These are phyloP conservation scores for Cladosporium sp. DNA, from an alignment of 2,329 filamentous ascomycete species.

Conservation along the genomic window DNA sequence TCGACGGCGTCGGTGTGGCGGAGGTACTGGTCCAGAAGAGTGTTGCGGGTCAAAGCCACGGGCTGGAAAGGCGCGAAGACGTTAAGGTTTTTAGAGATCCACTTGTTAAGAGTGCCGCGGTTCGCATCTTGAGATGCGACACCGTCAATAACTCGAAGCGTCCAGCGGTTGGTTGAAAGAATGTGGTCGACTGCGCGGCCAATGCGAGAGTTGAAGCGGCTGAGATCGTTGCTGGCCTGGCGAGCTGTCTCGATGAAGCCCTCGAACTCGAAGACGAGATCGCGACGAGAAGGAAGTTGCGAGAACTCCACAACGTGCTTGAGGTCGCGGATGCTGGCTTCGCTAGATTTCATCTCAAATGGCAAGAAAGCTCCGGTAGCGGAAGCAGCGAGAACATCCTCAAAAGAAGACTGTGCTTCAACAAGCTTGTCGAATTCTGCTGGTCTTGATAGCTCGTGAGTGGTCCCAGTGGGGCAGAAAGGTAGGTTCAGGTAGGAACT, in stretches of 20 bases:
- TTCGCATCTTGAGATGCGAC: conserved; percentile 50
- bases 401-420: conserved; percentile 72
- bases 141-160: conserved; percentile 65
- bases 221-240: conserved; percentile 65
- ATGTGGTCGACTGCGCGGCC: conserved; percentile 73
- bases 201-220: conserved; percentile 74
- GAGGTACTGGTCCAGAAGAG: conserved; percentile 72
- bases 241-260: conserved; percentile 71
- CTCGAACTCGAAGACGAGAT: conserved; percentile 74
- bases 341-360: conserved; percentile 75
- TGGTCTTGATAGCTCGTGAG: conserved; percentile 31
- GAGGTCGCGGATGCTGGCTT: conserved; percentile 72
- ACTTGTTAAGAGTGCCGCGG: conserved; percentile 42
- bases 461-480: conserved; percentile 53
- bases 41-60: conserved; percentile 58
- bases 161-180: conserved; percentile 75
- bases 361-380: conserved; percentile 67
- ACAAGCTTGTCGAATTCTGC: conserved; percentile 75
- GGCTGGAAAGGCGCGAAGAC: conserved; percentile 62
- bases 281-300: conserved; percentile 64
- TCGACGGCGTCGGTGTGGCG: conserved; percentile 70
- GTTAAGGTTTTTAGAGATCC: conserved; percentile 46
- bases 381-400: conserved; percentile 69
- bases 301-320: conserved; percentile 71
- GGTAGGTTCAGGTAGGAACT: conserved; percentile 61